Evolutionary conservation across 1,284 basidiomycete genomes (phyloP).

Genomic region (Agaricales sp.): DNA sequence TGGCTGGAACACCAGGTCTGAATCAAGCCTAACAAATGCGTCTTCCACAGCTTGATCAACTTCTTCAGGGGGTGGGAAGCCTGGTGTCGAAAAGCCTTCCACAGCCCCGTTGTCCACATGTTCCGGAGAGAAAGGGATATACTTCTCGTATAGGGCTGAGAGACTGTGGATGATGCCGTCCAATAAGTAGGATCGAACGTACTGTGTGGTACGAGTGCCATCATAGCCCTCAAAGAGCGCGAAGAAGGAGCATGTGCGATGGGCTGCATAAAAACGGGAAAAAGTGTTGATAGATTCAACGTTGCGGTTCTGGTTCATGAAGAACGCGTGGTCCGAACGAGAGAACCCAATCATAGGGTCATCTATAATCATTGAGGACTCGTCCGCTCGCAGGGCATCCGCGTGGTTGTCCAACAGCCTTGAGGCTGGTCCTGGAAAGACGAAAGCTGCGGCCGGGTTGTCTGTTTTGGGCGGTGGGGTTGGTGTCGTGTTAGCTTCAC

Average conservation of each 20-base stretch:
- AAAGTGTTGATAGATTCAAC: background rate
- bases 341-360: background rate
- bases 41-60: background rate
- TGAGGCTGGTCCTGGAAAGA: background rate
- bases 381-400: background rate
- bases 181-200: background rate
- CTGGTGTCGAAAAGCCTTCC: background rate
- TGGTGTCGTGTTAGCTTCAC: background rate
- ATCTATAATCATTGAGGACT: background rate
- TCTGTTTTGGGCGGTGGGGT: background rate
- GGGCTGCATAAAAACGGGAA: background rate
- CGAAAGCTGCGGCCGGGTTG: background rate
- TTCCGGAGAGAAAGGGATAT: constrained; percentile 1
- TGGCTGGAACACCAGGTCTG: background rate
- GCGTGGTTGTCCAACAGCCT: background rate
- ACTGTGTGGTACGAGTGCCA: background rate
- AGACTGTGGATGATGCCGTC: background rate
- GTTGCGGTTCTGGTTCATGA: background rate
- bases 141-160: background rate
- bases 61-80: background rate
- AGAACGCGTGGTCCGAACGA: background rate
- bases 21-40: background rate
- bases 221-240: background rate
- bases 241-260: constrained; percentile 1
- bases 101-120: constrained; percentile 2